Conservation (phyloP, 228 moss, liverwort and hornwort genomes). For the Sphagnum fallax region DNA sequence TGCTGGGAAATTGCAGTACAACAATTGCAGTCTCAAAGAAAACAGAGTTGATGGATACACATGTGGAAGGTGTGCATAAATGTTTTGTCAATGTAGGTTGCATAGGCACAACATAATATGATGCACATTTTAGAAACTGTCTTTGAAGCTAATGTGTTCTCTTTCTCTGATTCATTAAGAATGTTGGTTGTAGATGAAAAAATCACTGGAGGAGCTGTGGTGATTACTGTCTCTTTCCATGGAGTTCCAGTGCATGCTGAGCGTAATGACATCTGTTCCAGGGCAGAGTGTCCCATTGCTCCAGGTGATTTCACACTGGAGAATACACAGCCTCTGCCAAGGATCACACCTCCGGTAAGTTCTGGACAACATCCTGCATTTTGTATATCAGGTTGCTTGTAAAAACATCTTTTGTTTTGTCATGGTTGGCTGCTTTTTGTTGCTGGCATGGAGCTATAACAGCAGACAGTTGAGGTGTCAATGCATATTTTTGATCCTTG, state of each 20-base stretch:
- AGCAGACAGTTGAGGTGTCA: no score
- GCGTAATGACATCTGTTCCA: conserved; percentile 35
- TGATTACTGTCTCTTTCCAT: conserved; percentile 50
- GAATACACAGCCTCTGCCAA: conserved; percentile 48
- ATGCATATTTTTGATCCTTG: background rate
- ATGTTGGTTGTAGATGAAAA: conserved; percentile 23
- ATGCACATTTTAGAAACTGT: background rate
- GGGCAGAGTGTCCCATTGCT: conserved; percentile 37
- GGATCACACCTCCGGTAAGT: conserved; percentile 56
- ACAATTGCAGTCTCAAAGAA: background rate
- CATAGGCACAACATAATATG: background rate
- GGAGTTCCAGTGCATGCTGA: conserved; percentile 55
- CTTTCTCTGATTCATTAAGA: background rate
- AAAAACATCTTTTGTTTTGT: background rate
- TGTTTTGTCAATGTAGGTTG: background rate
- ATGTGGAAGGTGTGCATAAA: background rate
- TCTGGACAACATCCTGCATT: no score
- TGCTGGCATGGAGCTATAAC: no score
- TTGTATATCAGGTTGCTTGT: background rate
- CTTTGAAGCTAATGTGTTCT: background rate
- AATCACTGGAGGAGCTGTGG: conserved; percentile 33
- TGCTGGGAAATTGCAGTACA: no score
- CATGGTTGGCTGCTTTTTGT: no score
- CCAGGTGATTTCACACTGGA: conserved; percentile 48
- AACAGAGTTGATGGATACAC: background rate